These are phyloP conservation scores for Sphaerulina populicola DNA, from an alignment of 2,329 filamentous ascomycete species.

Conservation along the genomic window DNA sequence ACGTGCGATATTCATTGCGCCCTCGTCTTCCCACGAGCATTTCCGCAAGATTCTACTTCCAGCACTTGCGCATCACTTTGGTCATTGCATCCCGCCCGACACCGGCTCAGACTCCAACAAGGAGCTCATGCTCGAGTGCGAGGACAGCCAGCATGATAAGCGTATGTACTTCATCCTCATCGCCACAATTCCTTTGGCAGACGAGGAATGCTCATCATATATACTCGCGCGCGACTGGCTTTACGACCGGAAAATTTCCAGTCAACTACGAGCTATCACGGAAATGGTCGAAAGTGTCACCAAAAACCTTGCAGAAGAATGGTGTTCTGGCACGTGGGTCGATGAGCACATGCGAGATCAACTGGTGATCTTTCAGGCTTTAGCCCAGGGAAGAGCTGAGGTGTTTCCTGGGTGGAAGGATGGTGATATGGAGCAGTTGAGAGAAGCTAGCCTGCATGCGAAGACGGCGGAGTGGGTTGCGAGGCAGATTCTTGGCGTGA, in stretches of 20 bases:
- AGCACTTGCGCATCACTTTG: conserved; percentile 15
- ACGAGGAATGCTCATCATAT: conserved; percentile 32
- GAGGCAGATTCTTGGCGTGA: conserved; percentile 33
- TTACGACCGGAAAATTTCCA: conserved; percentile 34
- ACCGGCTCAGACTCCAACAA: not conserved
- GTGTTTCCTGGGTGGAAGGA: conserved; percentile 23
- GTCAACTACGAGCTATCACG: conserved; percentile 11
- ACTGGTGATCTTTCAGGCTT: conserved; percentile 51
- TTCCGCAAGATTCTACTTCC: conserved; percentile 12
- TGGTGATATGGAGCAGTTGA: conserved; percentile 12
- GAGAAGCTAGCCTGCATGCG: conserved; percentile 39
- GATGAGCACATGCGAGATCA: conserved; percentile 53
- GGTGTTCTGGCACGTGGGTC: conserved; percentile 42
- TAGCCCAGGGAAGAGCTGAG: conserved; percentile 40
- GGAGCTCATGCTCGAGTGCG: conserved; percentile 12
- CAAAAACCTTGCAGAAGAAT: conserved; percentile 39
- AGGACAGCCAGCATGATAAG: conserved; percentile 22
- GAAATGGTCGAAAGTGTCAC: conserved; percentile 40
- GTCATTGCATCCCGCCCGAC: not conserved
- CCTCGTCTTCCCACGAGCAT: conserved; percentile 29
- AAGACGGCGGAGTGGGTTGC: conserved; percentile 42
- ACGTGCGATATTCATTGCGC: conserved; percentile 35
- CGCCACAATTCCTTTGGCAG: conserved; percentile 34
- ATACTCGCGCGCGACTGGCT: conserved; percentile 47
- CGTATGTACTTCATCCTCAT: conserved; percentile 49